Evolutionary conservation across 768 basidiomycete genomes (phyloP).

Genomic region (Dictyophora rubrovolvata): DNA sequence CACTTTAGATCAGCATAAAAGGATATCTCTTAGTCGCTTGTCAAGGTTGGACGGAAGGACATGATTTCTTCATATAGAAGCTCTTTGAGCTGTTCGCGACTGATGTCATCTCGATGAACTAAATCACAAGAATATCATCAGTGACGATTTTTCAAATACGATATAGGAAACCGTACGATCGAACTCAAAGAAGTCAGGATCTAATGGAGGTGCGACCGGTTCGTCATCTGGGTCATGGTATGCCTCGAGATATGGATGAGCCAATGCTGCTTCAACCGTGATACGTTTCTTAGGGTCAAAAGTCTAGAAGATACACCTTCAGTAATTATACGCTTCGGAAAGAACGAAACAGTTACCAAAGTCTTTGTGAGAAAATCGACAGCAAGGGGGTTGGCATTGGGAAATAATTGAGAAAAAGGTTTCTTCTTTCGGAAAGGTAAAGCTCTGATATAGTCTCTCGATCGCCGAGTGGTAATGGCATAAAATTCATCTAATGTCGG

Average conservation of each 20-base stretch:
- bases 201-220: constrained; percentile 89
- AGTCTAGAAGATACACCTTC: constrained; percentile 38
- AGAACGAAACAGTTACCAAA: constrained; percentile 36
- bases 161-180: constrained; percentile 54
- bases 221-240: constrained; percentile 98
- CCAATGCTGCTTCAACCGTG: constrained; percentile 87
- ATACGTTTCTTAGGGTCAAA: constrained; percentile 97
- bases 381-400: constrained; percentile 77
- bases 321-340: not conserved
- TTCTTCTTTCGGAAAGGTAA: constrained; percentile 86
- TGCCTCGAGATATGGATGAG: constrained; percentile 92
- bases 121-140: constrained; percentile 7
- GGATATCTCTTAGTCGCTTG: not conserved
- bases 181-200: constrained; percentile 95
- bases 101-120: constrained; percentile 96
- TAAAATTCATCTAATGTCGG: constrained; percentile 97
- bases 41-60: constrained; percentile 58
- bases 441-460: constrained; percentile 90
- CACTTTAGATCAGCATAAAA: not conserved
- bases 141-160: not conserved
- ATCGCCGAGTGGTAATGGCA: constrained; percentile 85
- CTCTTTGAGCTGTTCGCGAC: constrained; percentile 90
- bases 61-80: constrained; percentile 92
- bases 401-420: constrained; percentile 78
- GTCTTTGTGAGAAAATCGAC: constrained; percentile 76